Conservation (phyloP, 805 yeast species). For the Yamadazyma paraphyllophila region DNA sequence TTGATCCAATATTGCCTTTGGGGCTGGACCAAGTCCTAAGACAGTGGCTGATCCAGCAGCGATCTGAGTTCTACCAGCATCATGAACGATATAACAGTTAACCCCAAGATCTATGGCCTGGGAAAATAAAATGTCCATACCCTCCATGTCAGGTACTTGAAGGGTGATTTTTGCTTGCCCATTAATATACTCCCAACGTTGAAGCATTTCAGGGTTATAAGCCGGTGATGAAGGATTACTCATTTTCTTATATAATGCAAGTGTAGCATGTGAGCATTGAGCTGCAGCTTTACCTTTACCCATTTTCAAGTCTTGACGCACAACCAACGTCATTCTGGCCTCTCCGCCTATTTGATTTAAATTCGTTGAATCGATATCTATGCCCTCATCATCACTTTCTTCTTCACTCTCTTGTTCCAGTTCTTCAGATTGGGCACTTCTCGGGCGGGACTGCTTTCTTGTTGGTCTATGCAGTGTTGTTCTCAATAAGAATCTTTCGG, state of each 20-base stretch:
- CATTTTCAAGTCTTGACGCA: conserved; percentile 88
- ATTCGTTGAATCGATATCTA: conserved; percentile 57
- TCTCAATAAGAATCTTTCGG: conserved; percentile 19
- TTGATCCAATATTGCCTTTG: conserved; percentile 72
- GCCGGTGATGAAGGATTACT: conserved; percentile 49
- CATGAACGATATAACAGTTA: conserved; percentile 79
- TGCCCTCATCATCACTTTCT: conserved; percentile 44
- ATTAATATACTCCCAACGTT: conserved; percentile 68
- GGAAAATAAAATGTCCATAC: conserved; percentile 73
- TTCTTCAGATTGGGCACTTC: neutral
- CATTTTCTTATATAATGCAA: conserved; percentile 78
- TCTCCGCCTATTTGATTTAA: conserved; percentile 74
- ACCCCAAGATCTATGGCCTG: conserved; percentile 77
- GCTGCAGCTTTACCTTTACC: conserved; percentile 96
- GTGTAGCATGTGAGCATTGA: conserved; percentile 97
- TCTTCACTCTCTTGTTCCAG: conserved; percentile 22
- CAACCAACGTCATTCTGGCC: conserved; percentile 81
- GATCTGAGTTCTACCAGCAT: conserved; percentile 95
- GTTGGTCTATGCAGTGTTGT: neutral
- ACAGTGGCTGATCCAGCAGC: conserved; percentile 97
- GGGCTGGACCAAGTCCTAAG: conserved; percentile 97
- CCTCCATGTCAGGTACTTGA: conserved; percentile 66
- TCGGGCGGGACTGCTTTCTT: neutral
- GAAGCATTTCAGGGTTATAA: conserved; percentile 60
- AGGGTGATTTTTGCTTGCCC: conserved; percentile 96